Base-by-base conservation (phyloP, 768 basidiomycete genomes). In the Filobasidium floriforme region DNA sequence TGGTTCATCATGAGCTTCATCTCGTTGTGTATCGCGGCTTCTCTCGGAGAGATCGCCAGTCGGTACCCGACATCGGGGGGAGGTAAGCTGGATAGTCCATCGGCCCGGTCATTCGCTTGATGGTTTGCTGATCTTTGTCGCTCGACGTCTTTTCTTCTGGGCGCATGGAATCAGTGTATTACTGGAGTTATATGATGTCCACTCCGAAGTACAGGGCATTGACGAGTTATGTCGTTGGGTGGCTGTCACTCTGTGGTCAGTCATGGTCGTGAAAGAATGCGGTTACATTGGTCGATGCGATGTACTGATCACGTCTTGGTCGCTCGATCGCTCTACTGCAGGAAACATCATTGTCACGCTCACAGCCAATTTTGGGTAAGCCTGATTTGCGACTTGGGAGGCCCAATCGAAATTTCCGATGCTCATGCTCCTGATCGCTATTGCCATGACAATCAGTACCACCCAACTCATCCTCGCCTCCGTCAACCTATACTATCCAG, bases 331-430 rank as follows among this genome's bases (percentile, higher is more conserved):
- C n/a, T n/a, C n/a, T n/a, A 6, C 5, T 49, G 84, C 85, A 37
- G 86, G 86, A 26, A 84, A 86, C 6, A 86, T 86, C 85, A 87
- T 83, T 0, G 81, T 84, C 66, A 82, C 84, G 22, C 69, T 87
- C 52, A 84, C 85, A n/a, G 85, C 85, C 0, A 85, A 83, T 15
- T 87, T 87, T 72, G 85, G 84, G 63, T 85, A 60, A 15, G 41
- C 24, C 26, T 26, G 44, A 11, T 3, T 32, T 62, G n/a, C 7
- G 18, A 2, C 15, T 24, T n/a, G 22, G 24, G 40, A 7, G n/a
- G 29, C 15, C 22, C n/a, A n/a, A 61, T 62, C 66, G 5, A 15
- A 49, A 49, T 15, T 12, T 5, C 46, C 2, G 46, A 15, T 22
- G 5, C 46, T 49, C 22, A 15, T 49, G 46, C 15, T 49, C 15